These are phyloP conservation scores for Wallacemonas sp. DNA, from an alignment of 208 protist genomes.

Conservation along the genomic window DNA sequence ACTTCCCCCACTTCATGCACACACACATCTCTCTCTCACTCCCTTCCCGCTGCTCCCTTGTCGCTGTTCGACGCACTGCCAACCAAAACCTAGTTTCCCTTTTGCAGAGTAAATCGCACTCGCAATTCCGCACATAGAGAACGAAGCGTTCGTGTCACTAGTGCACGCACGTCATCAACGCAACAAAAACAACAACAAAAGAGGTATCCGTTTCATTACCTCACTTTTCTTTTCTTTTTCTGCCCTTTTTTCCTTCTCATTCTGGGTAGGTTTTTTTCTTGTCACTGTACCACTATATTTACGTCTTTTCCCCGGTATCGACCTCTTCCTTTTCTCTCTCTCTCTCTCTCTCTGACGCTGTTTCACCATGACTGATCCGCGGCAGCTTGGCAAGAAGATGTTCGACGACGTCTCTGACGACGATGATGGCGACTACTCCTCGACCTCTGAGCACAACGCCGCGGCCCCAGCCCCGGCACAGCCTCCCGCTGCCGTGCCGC, in stretches of 20 bases:
- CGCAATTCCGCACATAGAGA: slow-evolving; percentile 1
- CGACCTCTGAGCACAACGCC: neutral
- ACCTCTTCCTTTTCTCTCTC: neutral
- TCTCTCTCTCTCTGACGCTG: neutral
- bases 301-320: slow-evolving; percentile 3
- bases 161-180: neutral
- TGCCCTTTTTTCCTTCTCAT: neutral
- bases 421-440: slow-evolving; percentile 18
- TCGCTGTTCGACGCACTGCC: too few relatives aligned
- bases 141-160: neutral
- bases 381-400: slow-evolving; percentile 34
- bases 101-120: too few relatives aligned
- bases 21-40: too few relatives aligned
- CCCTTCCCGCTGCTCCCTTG: too few relatives aligned
- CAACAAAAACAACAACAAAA: slow-evolving; percentile 3
- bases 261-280: neutral
- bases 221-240: slow-evolving; percentile 15
- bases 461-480: neutral
- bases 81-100: too few relatives aligned
- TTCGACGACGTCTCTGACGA: slow-evolving; percentile 47
- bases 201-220: neutral
- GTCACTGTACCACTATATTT: neutral
- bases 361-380: neutral
- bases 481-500: neutral
- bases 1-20: too few relatives aligned